Base-by-base conservation (phyloP, 345 rosid genomes). In the Cardiospermum halicacabum region DNA sequence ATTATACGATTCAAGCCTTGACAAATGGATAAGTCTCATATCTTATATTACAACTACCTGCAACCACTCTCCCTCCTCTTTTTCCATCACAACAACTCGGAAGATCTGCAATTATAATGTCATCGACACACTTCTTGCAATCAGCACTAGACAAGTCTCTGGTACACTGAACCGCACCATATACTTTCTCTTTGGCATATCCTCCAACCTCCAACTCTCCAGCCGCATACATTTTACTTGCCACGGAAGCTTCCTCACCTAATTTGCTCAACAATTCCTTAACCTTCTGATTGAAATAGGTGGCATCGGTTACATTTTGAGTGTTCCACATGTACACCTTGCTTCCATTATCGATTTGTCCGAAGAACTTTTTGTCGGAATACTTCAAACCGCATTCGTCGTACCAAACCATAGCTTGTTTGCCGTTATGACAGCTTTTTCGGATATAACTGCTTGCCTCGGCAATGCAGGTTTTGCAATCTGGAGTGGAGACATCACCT, bases 321-420 rank as follows among this genome's bases (percentile, higher is more conserved):
- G 9, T 34, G 39, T 34, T 34, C 39, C 3, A 34, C 39, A 34
- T 5, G 10, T 34, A 34, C 6, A 34, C 6, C 67, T 30, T 75
- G 72, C 69, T 75, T 43, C 47, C 15, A 43, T 47, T 53, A 55
- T 90, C 90, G 12, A 87, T 81, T 53, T 56, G 66, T 6, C 85
- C 87, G 1, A 87, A 77, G 83, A 90, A 90, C 5, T 77, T 11
- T 7, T 53, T 21, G 11, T 80, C 60, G 0, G 86, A 75, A 57
- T 84, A 87, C 80, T 90, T 87, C 64, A 90, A 58, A 28, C 85
- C 69, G 67, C 97, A 90, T 42, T 85, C 34, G 26, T 87, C 90
- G 34, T 81, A 84, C 83, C 84, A 81, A 31, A 87, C 72, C 53
- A 81, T 51, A 3, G 78, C 87, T 0, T 70, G 78, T 58, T 77